A percentile compares a stretch with the other conserved stretches of the same genome.
These are phyloP conservation scores for Cladophialophora yegresii DNA, from an alignment of 2,329 filamentous ascomycete genomes.

Conservation along the genomic window DNA sequence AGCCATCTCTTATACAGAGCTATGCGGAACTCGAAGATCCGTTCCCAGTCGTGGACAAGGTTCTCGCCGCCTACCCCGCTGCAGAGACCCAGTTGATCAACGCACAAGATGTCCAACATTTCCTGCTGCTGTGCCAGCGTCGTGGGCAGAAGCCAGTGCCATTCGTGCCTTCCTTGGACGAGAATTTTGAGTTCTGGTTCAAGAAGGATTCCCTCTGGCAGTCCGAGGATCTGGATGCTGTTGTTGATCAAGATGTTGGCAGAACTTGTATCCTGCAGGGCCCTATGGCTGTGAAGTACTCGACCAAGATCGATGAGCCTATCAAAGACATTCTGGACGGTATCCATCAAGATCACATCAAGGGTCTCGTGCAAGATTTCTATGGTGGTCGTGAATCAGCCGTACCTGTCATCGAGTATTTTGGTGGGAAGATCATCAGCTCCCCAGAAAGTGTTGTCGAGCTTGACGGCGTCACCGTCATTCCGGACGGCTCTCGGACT, in stretches of 20 bases:
- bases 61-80: constrained; percentile 81
- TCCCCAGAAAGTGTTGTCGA: constrained; percentile 70
- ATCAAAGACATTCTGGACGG: constrained; percentile 92
- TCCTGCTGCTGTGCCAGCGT: constrained; percentile 87
- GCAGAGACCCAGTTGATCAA: constrained; percentile 91
- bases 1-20: constrained; percentile 81
- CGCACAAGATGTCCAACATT: constrained; percentile 96
- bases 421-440: constrained; percentile 78
- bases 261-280: constrained; percentile 96
- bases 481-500: constrained; percentile 75
- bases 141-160: constrained; percentile 94
- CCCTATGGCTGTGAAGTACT: constrained; percentile 87
- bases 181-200: constrained; percentile 99
- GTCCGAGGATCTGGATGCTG: constrained; percentile 93
- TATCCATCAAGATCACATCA: constrained; percentile 86
- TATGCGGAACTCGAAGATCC: constrained; percentile 86
- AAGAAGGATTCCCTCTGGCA: constrained; percentile 99
- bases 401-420: constrained; percentile 89
- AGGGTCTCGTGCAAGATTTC: constrained; percentile 73
- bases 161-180: constrained; percentile 92
- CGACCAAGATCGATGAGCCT: constrained; percentile 85
- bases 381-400: constrained; percentile 72
- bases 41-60: constrained; percentile 73
- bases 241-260: constrained; percentile 93
- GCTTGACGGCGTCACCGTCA: constrained; percentile 78